Percentiles rank a stretch among this genome's conserved stretches.
Evolutionary conservation across 805 yeast species (phyloP).

Genomic region (Yarrowia divulgata): DNA sequence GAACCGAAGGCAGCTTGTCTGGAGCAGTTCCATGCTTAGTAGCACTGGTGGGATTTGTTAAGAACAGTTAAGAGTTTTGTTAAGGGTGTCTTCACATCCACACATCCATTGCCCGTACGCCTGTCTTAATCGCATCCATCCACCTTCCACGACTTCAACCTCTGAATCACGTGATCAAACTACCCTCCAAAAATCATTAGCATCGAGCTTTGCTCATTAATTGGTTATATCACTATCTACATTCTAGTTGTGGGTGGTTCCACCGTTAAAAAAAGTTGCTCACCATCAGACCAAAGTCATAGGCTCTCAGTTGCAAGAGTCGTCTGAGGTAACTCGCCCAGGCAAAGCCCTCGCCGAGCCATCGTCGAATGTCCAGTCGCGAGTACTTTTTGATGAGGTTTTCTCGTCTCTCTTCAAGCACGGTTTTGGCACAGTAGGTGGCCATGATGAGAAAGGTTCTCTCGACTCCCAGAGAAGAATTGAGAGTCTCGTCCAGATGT

Average conservation of each 20-base stretch:
- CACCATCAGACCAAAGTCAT: constrained; percentile 48
- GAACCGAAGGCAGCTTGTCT: too few species aligned
- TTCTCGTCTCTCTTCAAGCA: constrained; percentile 71
- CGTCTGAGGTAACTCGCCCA: constrained; percentile 51
- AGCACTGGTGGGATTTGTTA: too few species aligned
- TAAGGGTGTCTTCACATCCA: too few species aligned
- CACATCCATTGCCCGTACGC: too few species aligned
- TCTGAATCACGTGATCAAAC: too few species aligned
- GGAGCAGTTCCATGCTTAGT: too few species aligned
- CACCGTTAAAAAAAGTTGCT: constrained; percentile 18
- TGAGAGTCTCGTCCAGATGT: constrained; percentile 80
- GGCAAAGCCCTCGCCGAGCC: constrained; percentile 47
- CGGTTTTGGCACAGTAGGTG: constrained; percentile 82
- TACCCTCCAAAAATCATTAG: too few species aligned
- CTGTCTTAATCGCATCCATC: too few species aligned
- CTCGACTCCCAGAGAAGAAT: constrained; percentile 85
- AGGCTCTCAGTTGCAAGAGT: constrained; percentile 49
- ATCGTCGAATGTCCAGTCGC: constrained; percentile 42
- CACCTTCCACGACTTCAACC: too few species aligned
- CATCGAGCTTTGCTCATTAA: background rate
- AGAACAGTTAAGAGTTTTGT: too few species aligned
- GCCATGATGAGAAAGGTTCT: constrained; percentile 90
- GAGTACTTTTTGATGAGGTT: constrained; percentile 44
- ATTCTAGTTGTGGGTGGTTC: background rate
- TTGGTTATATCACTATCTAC: constrained; percentile 28